Conservation (phyloP, 192 early-diverging fungal species). For the Linnemannia zychae region DNA sequence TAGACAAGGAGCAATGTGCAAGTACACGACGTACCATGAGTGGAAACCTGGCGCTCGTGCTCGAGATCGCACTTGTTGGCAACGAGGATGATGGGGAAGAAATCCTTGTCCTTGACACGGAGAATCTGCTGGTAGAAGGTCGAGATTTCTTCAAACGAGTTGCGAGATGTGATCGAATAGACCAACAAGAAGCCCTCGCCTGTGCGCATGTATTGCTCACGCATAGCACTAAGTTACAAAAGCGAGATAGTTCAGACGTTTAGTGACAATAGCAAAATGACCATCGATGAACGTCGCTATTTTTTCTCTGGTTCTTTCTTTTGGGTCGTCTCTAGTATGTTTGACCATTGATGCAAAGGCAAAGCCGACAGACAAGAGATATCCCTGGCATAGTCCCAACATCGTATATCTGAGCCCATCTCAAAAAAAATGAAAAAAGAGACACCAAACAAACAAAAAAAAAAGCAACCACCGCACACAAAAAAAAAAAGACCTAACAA, state of each 20-base stretch:
- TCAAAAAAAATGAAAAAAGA: slow-evolving; percentile 1
- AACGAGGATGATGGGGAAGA: slow-evolving; percentile 91
- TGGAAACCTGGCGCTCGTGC: slow-evolving; percentile 85
- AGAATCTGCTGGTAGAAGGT: slow-evolving; percentile 94
- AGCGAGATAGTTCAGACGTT: slow-evolving; percentile 20
- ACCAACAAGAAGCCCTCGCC: slow-evolving; percentile 96
- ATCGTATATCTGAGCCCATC: neutral
- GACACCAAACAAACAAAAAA: neutral
- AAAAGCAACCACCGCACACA: neutral
- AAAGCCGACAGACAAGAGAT: slow-evolving; percentile 1
- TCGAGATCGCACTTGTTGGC: slow-evolving; percentile 95
- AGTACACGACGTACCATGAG: slow-evolving; percentile 56
- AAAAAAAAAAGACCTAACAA: neutral
- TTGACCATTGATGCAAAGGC: neutral
- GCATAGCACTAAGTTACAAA: slow-evolving; percentile 72
- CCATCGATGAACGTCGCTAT: neutral
- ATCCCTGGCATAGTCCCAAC: slow-evolving; percentile 6
- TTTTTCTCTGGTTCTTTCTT: neutral
- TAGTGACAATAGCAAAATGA: neutral
- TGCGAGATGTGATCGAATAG: slow-evolving; percentile 92
- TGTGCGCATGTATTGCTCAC: slow-evolving; percentile 97
- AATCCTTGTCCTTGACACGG: slow-evolving; percentile 95
- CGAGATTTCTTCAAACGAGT: slow-evolving; percentile 92
- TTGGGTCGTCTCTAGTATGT: neutral
- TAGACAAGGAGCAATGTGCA: neutral